Conservation (phyloP, 139 green algal species). For the Parachlorella kessleri region DNA sequence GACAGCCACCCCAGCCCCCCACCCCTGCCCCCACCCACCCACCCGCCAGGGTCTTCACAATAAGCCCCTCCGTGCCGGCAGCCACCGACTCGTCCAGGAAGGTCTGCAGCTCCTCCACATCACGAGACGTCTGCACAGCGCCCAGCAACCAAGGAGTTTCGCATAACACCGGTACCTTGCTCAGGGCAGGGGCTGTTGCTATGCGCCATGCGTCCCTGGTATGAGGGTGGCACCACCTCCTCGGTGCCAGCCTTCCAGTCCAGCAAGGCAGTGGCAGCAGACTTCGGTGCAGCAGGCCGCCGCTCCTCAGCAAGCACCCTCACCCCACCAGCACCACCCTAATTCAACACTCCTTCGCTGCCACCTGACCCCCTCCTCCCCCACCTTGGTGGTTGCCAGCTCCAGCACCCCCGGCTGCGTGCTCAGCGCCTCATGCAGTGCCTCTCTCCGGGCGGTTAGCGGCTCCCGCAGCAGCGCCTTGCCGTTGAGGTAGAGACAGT, state of each 20-base stretch:
- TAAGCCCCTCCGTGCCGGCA: constrained; percentile 92
- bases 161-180: too few relatives aligned
- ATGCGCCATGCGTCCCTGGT: too few relatives aligned
- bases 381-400: constrained; percentile 76
- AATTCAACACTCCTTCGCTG: background rate
- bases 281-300: background rate
- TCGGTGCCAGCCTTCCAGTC: too few relatives aligned
- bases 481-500: constrained; percentile 97
- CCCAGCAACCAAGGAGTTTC: too few relatives aligned
- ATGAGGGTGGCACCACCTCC: too few relatives aligned
- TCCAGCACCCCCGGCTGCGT: constrained; percentile 73
- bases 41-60: constrained; percentile 88
- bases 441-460: constrained; percentile 76
- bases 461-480: constrained; percentile 74
- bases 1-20: too few relatives aligned
- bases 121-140: constrained; percentile 58
- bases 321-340: background rate
- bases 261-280: too few relatives aligned
- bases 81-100: constrained; percentile 94
- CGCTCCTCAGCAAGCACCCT: background rate
- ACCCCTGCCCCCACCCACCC: background rate
- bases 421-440: constrained; percentile 71
- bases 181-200: too few relatives aligned
- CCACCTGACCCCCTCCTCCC: background rate
- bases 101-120: constrained; percentile 86